Base-by-base conservation (phyloP, 176 grass and related monocot genomes). In the Dactylis glomerata region DNA sequence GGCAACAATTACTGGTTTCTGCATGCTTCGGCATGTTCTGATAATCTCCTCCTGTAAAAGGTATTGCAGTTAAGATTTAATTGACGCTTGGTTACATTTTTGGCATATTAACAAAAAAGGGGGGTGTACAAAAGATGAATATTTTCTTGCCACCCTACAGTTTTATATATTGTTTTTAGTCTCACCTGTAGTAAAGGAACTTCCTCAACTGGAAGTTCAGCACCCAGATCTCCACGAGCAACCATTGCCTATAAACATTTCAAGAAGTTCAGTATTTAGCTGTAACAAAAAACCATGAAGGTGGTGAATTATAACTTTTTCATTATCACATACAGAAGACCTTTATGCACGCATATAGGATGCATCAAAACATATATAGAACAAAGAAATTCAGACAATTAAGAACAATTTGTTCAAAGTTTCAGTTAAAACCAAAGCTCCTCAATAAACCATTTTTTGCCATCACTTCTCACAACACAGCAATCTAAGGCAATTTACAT, bases 171-270 rank as follows among this genome's bases (percentile, higher is more conserved):
- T 9, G 8, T 10, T 49, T 57, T 44, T 65, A 68, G 78, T 69
- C 74, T 88, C 47, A 94, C 96, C 91, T 96, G 96, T 31, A 98
- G 84, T 84, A 98, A 88, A 83, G 96, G 96, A 87, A 98, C 93
- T 42, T 98, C 96, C 67, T 98, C 93, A 54, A 98, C 93, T 28
- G 96, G 96, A 85, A 98, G 96, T 89, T 98, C 96, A 90, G 96
- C 96, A 47, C 96, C 96, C 81, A 98, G 91, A 78, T 98, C 96
- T 28, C 96, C 96, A 85, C 96, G 91, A 28, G 96, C 93, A 49
- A 98, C 96, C 96, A 98, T 98, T 41, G 96, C 96, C 96, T 98
- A 85, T 55, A 81, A 91, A 79, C 20, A 89, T 83, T 78, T 81
- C 36, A 82, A 81, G 59, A 89, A 67, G 63, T 78, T 89, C 73